These are phyloP conservation scores for Coemansia sp. DNA, from an alignment of 371 early-diverging fungal genomes.

Conservation along the genomic window DNA sequence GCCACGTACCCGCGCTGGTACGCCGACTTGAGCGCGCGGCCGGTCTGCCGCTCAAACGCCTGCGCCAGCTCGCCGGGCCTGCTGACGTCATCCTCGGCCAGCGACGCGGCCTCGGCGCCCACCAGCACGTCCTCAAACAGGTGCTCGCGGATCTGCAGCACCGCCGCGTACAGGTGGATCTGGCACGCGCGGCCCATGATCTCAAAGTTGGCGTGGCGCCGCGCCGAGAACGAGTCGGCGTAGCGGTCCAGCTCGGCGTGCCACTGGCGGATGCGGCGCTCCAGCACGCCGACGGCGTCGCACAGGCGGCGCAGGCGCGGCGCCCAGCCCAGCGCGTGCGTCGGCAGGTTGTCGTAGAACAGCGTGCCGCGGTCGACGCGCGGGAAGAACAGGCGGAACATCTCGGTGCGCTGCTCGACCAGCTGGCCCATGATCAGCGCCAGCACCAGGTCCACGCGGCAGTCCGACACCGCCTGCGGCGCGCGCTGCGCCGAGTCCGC, in stretches of 20 bases:
- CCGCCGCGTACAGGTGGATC: conserved; percentile 43
- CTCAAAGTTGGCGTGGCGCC: conserved; percentile 45
- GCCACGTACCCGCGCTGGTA: conserved; percentile 44
- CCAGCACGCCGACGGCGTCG: conserved; percentile 25
- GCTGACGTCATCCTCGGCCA: not conserved
- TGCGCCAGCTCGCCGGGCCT: conserved; percentile 14
- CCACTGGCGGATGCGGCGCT: conserved; percentile 45
- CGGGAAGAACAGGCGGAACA: conserved; percentile 49
- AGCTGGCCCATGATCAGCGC: conserved; percentile 47
- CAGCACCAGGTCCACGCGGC: conserved; percentile 41
- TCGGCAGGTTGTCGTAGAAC: conserved; percentile 48
- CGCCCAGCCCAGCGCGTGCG: conserved; percentile 36
- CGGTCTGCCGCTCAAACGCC: conserved; percentile 31
- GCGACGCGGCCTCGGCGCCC: conserved; percentile 5
- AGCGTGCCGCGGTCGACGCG: conserved; percentile 46
- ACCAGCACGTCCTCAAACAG: conserved; percentile 42
- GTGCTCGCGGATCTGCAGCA: conserved; percentile 48
- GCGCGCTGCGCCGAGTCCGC: conserved; percentile 25
- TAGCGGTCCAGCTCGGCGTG: conserved; percentile 40
- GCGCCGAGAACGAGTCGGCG: conserved; percentile 37
- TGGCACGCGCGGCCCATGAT: conserved; percentile 41
- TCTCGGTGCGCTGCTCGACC: conserved; percentile 43
- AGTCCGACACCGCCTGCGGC: conserved; percentile 23
- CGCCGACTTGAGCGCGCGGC: conserved; percentile 16
- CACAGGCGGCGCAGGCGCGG: conserved; percentile 20